A percentile compares a stretch with the other conserved stretches of the same genome.
Conservation (phyloP, 176 grass and related monocot species). For the Carex myosuroides region DNA sequence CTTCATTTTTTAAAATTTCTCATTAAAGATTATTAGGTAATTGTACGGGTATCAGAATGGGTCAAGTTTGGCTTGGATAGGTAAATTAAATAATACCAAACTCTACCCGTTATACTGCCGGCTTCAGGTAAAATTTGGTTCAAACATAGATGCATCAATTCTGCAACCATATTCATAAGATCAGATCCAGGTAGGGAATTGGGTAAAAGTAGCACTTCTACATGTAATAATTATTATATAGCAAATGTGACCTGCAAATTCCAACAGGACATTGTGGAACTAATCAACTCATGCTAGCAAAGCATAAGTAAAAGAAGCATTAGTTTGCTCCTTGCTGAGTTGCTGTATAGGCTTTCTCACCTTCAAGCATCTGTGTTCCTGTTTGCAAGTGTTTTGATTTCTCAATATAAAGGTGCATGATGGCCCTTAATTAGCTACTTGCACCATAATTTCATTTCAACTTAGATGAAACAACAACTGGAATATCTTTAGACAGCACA, state of each 20-base stretch:
- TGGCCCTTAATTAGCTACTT: background rate
- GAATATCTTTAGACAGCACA: background rate
- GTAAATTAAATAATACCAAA: background rate
- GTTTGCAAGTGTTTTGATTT: background rate
- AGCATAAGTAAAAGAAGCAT: background rate
- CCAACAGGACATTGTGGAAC: background rate
- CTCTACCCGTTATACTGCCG: background rate
- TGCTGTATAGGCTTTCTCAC: background rate
- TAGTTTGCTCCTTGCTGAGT: background rate
- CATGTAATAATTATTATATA: background rate
- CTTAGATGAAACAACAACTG: background rate
- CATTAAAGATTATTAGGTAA: background rate
- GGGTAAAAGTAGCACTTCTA: background rate
- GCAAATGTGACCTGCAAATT: background rate
- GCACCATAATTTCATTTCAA: background rate
- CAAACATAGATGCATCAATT: background rate
- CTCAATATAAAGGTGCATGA: background rate
- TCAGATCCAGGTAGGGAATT: background rate
- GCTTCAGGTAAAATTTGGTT: background rate
- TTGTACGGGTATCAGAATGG: background rate
- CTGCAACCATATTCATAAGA: background rate
- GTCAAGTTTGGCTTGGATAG: background rate
- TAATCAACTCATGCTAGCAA: background rate
- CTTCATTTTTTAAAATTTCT: too few relatives aligned
- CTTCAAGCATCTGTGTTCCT: background rate